Conservation (phyloP, 495 filamentous ascomycete species). For the Staphylotrichum tortipilum region DNA sequence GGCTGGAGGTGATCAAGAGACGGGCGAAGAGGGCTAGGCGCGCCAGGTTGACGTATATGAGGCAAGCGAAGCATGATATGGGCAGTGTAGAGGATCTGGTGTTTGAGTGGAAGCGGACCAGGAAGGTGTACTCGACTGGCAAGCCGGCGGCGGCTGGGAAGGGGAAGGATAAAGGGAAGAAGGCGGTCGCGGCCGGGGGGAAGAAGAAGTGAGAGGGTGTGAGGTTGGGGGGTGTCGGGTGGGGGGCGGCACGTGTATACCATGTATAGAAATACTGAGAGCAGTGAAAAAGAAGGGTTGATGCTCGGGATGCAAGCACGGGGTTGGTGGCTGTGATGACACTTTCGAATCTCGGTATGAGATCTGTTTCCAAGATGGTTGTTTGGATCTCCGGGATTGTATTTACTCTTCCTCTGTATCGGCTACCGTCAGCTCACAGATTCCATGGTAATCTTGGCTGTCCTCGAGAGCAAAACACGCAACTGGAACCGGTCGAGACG, state of each 20-base stretch:
- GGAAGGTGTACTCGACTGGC: conserved; percentile 21
- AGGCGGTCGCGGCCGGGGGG: background rate
- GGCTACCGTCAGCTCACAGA: too few species aligned
- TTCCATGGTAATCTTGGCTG: too few species aligned
- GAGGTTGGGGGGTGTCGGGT: background rate
- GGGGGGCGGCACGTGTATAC: conserved; percentile 2
- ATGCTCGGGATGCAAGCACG: too few species aligned
- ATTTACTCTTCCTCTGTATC: too few species aligned
- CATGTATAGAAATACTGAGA: conserved; percentile 7
- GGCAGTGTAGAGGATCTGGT: conserved; percentile 38
- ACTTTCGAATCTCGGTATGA: too few species aligned
- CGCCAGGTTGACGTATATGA: conserved; percentile 85
- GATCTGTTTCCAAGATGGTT: too few species aligned
- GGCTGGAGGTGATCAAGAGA: conserved; percentile 90
- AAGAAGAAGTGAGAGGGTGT: conserved; percentile 16
- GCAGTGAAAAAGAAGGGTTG: too few species aligned
- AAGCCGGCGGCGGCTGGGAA: conserved; percentile 8
- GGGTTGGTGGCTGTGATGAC: too few species aligned
- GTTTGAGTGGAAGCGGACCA: conserved; percentile 34
- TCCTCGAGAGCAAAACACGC: too few species aligned
- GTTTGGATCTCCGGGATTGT: too few species aligned
- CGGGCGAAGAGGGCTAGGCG: conserved; percentile 74
- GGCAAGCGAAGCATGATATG: conserved; percentile 52
- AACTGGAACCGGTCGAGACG: too few species aligned
- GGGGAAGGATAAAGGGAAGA: background rate